Conservation (phyloP, 2,329 filamentous ascomycete genomes). For the Tolypocladium ovalisporum region DNA sequence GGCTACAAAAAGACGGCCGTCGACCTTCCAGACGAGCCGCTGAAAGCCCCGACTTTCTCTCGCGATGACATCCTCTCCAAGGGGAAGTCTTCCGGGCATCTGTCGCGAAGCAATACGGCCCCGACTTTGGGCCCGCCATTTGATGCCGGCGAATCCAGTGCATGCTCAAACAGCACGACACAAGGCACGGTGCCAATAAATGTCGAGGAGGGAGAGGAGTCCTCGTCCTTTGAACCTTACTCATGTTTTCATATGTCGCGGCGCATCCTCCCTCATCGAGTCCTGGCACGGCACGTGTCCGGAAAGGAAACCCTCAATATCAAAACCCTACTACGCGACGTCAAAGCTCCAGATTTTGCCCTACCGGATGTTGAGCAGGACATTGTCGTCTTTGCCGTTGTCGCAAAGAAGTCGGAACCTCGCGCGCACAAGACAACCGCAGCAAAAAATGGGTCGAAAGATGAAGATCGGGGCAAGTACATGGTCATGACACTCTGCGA, state of each 20-base stretch:
- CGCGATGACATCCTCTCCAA: conserved; percentile 49
- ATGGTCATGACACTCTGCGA: conserved; percentile 87
- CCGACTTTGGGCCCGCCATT: conserved; percentile 15
- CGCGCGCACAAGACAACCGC: conserved; percentile 41
- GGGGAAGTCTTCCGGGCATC: conserved; percentile 10
- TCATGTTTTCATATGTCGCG: conserved; percentile 76
- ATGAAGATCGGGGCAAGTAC: conserved; percentile 65
- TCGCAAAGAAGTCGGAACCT: conserved; percentile 81
- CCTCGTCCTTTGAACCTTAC: conserved; percentile 67
- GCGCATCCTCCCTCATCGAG: conserved; percentile 70
- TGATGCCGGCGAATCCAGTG: conserved; percentile 9
- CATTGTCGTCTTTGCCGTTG: conserved; percentile 77
- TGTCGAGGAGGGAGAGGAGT: conserved; percentile 14
- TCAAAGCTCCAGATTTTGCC: conserved; percentile 75
- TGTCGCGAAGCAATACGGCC: conserved; percentile 33
- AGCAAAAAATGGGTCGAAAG: conserved; percentile 31
- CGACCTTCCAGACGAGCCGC: conserved; percentile 38
- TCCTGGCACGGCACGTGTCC: conserved; percentile 65
- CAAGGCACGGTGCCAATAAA: conserved; percentile 9
- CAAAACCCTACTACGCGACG: conserved; percentile 66
- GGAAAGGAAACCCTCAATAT: conserved; percentile 69
- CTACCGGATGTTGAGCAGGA: conserved; percentile 77
- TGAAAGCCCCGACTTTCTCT: conserved; percentile 42
- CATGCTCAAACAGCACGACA: neutral
- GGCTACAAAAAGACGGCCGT: conserved; percentile 46